Conservation (phyloP, 1,139 yeast species). For the Debaryomyces psychrophilus region DNA sequence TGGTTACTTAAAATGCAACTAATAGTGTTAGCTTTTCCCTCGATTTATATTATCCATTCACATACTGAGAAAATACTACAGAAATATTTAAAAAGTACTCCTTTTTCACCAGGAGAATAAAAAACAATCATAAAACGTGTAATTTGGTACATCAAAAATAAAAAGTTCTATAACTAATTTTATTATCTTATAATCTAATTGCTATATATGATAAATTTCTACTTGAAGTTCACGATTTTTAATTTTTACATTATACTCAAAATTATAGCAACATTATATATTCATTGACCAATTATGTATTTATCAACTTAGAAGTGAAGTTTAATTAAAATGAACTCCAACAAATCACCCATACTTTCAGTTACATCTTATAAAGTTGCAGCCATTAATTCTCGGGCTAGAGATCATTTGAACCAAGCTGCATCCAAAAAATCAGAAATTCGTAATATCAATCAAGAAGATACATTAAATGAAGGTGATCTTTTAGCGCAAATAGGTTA, state of each 20-base stretch:
- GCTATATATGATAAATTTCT: too few species aligned
- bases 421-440: conserved; percentile 30
- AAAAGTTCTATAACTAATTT: too few species aligned
- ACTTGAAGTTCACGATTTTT: not conserved
- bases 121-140: too few species aligned
- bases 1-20: too few species aligned
- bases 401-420: conserved; percentile 26
- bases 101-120: not conserved
- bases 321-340: conserved; percentile 4
- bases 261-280: too few species aligned
- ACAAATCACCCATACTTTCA: not conserved
- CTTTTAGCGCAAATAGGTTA: conserved; percentile 37
- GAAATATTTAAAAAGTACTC: not conserved
- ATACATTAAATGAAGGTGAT: conserved; percentile 26
- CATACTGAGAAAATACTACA: not conserved
- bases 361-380: conserved; percentile 4
- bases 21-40: too few species aligned
- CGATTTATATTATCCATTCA: too few species aligned
- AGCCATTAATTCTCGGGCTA: conserved; percentile 23
- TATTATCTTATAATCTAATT: too few species aligned
- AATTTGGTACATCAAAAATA: too few species aligned
- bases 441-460: conserved; percentile 29
- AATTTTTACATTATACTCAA: not conserved
- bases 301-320: too few species aligned
- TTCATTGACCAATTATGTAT: too few species aligned